Percentiles rank a stretch among this genome's conserved stretches.
phyloP scores from a whole-genome alignment of 2,329 filamentous ascomycete genomes.

The Cryphonectria nitschkei region DNA sequence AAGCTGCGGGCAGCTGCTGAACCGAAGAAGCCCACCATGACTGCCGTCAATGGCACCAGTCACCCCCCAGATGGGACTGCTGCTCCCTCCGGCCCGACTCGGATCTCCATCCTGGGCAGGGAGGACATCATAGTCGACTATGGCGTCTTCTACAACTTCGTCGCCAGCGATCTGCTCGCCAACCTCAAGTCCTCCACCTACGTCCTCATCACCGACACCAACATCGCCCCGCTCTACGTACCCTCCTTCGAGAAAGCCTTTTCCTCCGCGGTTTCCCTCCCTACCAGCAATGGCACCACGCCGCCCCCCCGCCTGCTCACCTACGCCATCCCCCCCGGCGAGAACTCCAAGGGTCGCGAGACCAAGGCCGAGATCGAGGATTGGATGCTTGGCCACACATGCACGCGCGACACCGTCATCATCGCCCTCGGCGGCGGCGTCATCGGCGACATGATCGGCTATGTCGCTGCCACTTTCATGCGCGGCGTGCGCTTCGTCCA shows the following conservation, averaged over 20 bases:
- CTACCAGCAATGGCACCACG: slow-evolving; percentile 38
- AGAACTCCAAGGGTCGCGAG: slow-evolving; percentile 89
- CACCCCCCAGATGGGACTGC: slow-evolving; percentile 21
- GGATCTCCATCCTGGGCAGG: slow-evolving; percentile 82
- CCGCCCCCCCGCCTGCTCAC: slow-evolving; percentile 70
- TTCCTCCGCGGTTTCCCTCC: slow-evolving; percentile 44
- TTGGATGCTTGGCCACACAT: slow-evolving; percentile 92
- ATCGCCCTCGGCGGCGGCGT: slow-evolving; percentile 95
- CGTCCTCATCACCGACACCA: slow-evolving; percentile 95
- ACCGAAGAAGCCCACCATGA: slow-evolving; percentile 28
- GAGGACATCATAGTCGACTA: slow-evolving; percentile 92
- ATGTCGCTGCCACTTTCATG: slow-evolving; percentile 98
- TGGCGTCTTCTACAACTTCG: slow-evolving; percentile 82
- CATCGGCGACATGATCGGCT: slow-evolving; percentile 97
- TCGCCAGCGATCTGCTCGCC: slow-evolving; percentile 77
- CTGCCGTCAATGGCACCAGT: slow-evolving; percentile 25
- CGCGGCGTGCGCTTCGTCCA: slow-evolving; percentile 94
- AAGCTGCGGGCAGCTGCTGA: slow-evolving; percentile 25
- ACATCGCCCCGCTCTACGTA: slow-evolving; percentile 80
- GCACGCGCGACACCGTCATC: slow-evolving; percentile 91
- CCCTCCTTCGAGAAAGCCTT: slow-evolving; percentile 75
- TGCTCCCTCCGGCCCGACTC: slow-evolving; percentile 46
- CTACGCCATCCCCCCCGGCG: slow-evolving; percentile 86
- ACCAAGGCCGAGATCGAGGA: slow-evolving; percentile 97
- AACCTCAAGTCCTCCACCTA: slow-evolving; percentile 87